These are phyloP conservation scores for Schizonepeta tenuifolia DNA, from an alignment of 257 asterid genomes.

Conservation along the genomic window DNA sequence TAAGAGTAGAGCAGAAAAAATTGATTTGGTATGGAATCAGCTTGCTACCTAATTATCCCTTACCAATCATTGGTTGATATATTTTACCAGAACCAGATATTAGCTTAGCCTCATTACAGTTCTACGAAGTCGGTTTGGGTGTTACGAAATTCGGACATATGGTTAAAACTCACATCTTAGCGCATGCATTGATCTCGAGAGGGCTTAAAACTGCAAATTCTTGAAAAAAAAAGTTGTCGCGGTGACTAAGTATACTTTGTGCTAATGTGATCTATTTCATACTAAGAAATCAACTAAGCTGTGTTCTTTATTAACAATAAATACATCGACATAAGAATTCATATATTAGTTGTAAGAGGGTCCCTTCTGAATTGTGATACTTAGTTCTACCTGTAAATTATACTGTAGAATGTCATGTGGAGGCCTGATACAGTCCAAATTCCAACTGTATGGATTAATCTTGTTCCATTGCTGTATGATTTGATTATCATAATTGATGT, in stretches of 20 bases:
- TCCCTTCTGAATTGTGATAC: conserved; percentile 34
- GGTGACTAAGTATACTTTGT: conserved; percentile 5
- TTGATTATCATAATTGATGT: conserved; percentile 44
- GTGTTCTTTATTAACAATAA: conserved; percentile 36
- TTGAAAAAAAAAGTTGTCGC: background rate
- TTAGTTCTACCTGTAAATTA: conserved; percentile 22
- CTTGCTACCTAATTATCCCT: conserved; percentile 27
- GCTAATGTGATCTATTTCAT: conserved; percentile 22
- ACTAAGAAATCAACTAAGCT: conserved; percentile 36
- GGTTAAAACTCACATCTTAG: background rate
- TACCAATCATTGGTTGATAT: conserved; percentile 11
- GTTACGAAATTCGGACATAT: background rate
- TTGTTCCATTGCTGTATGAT: conserved; percentile 34
- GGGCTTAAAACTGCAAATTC: background rate
- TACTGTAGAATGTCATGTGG: conserved; percentile 35
- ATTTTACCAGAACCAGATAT: background rate
- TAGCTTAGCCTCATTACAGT: conserved; percentile 18
- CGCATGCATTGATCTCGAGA: background rate
- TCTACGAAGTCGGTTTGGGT: background rate
- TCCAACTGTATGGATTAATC: conserved; percentile 45
- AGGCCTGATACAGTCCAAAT: conserved; percentile 43
- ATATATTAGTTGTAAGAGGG: conserved; percentile 41
- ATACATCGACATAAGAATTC: conserved; percentile 30
- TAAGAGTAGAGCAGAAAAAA: background rate
- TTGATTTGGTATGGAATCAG: background rate